A percentile compares a stretch with the other conserved stretches of the same genome.
These are phyloP conservation scores for Hirsutella minnesotensis DNA, from an alignment of 2,329 filamentous ascomycete genomes.

Conservation along the genomic window DNA sequence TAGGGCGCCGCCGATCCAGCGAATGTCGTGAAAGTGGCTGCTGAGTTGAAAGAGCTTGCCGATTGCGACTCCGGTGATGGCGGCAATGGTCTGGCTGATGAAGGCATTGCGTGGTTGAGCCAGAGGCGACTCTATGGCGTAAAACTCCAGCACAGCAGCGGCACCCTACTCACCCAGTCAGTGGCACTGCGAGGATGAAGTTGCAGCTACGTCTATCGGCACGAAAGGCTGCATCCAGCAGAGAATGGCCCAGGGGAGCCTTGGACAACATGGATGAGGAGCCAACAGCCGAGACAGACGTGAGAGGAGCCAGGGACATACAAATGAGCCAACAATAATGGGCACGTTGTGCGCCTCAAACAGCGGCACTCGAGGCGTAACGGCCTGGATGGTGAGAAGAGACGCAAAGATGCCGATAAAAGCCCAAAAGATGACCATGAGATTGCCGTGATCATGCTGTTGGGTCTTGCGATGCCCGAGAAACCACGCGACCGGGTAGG, in stretches of 20 bases:
- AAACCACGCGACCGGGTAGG: slow-evolving; percentile 54
- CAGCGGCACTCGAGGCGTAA: slow-evolving; percentile 39
- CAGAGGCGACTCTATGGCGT: slow-evolving; percentile 58
- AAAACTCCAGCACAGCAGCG: slow-evolving; percentile 64
- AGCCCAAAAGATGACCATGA: slow-evolving; percentile 49
- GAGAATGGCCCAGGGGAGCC: too few relatives aligned
- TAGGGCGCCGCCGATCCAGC: slow-evolving; percentile 54
- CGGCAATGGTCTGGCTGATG: slow-evolving; percentile 52
- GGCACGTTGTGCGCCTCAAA: slow-evolving; percentile 42
- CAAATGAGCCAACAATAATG: slow-evolving; percentile 58
- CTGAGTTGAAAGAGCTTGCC: slow-evolving; percentile 52
- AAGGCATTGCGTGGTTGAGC: slow-evolving; percentile 62
- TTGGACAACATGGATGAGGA: too few relatives aligned
- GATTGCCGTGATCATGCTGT: slow-evolving; percentile 35
- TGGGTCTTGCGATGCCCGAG: slow-evolving; percentile 46
- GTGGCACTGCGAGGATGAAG: too few relatives aligned
- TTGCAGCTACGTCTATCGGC: too few relatives aligned
- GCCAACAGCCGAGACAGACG: too few relatives aligned
- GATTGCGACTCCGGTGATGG: slow-evolving; percentile 47
- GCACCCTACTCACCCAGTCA: slow-evolving; percentile 41
- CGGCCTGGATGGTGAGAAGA: slow-evolving; percentile 46
- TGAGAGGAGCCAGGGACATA: too few relatives aligned
- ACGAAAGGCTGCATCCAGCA: too few relatives aligned
- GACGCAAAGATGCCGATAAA: slow-evolving; percentile 53
- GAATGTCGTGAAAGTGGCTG: slow-evolving; percentile 34